phyloP scores from a whole-genome alignment of 768 basidiomycete genomes.

The Tylopilus subfusipes region DNA sequence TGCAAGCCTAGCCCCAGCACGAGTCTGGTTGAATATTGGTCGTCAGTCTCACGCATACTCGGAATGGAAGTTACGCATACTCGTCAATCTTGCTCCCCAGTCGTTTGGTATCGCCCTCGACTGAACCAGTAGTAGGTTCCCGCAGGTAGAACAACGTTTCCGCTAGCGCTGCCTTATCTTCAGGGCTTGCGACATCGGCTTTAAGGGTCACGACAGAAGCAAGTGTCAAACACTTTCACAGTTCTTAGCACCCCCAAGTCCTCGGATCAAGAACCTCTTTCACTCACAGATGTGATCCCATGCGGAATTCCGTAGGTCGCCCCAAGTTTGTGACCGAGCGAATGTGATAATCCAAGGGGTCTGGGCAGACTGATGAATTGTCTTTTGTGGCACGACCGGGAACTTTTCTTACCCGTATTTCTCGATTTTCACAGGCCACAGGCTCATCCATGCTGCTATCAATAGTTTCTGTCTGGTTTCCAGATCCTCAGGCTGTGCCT shows the following conservation, averaged over 20 bases:
- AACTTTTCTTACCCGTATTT: constrained; percentile 44
- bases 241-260: not conserved
- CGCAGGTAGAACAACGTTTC: constrained; percentile 54
- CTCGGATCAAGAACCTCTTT: not conserved
- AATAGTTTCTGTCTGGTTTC: constrained; percentile 65
- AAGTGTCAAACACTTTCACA: constrained; percentile 63
- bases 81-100: constrained; percentile 52
- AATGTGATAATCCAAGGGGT: constrained; percentile 71
- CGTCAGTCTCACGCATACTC: constrained; percentile 7
- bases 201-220: constrained; percentile 59
- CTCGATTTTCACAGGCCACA: constrained; percentile 63
- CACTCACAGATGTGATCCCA: constrained; percentile 74
- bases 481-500: constrained; percentile 53
- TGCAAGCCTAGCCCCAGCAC: constrained; percentile 57
- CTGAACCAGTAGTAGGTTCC: constrained; percentile 57
- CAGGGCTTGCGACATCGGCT: constrained; percentile 52
- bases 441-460: constrained; percentile 76
- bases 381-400: not conserved
- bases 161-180: constrained; percentile 61
- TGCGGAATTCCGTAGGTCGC: constrained; percentile 75
- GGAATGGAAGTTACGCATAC: constrained; percentile 36
- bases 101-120: constrained; percentile 58
- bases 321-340: constrained; percentile 70
- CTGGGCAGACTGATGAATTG: constrained; percentile 30
- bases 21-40: constrained; percentile 40